phyloP scores from a whole-genome alignment of 768 basidiomycete genomes.

The Tricholoma hemisulphureum region DNA sequence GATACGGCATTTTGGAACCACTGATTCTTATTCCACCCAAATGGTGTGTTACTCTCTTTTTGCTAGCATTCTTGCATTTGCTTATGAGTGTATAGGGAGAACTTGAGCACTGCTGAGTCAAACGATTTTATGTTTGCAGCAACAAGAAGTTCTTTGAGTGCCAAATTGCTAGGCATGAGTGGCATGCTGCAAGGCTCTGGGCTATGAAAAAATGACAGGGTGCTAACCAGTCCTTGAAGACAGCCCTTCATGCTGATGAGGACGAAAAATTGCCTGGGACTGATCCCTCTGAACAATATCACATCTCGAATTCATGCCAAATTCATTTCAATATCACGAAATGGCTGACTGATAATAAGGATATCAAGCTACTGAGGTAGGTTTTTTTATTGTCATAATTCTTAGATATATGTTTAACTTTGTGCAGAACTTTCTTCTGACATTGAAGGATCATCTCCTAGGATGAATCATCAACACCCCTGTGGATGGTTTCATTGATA shows the following conservation, averaged over 20 bases:
- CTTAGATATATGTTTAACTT: neutral
- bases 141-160: neutral
- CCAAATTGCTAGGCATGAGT: neutral
- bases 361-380: neutral
- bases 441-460: slow-evolving; percentile 29
- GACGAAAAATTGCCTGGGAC: neutral
- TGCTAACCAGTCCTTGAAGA: neutral
- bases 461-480: slow-evolving; percentile 12
- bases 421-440: slow-evolving; percentile 22
- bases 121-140: neutral
- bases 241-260: neutral
- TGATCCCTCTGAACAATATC: neutral
- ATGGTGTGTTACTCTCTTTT: slow-evolving; percentile 19
- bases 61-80: neutral
- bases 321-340: neutral
- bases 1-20: slow-evolving; percentile 26
- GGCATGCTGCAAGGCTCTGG: neutral
- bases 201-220: neutral
- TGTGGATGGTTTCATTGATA: neutral
- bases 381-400: neutral
- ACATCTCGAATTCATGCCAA: neutral
- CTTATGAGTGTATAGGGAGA: neutral
- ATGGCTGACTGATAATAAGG: neutral
- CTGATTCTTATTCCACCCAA: slow-evolving; percentile 36
- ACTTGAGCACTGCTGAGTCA: neutral